These are phyloP conservation scores for Suhomyces maxii DNA, from an alignment of 1,139 yeast species.

Conservation along the genomic window DNA sequence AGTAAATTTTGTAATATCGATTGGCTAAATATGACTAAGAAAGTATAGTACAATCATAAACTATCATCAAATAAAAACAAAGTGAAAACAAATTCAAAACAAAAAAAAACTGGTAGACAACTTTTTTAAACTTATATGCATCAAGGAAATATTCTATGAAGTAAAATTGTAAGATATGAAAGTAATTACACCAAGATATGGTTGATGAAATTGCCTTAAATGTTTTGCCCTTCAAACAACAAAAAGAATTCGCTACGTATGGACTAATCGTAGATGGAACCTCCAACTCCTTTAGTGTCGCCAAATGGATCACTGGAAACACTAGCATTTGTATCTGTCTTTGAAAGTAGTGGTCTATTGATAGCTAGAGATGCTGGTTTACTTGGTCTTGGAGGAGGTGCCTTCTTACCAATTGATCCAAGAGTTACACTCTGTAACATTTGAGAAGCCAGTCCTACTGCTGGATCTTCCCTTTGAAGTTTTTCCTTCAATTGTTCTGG, in stretches of 20 bases:
- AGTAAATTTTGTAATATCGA: background rate
- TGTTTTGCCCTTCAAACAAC: too few relatives aligned
- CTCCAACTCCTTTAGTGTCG: slow-evolving; percentile 53
- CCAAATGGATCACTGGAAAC: slow-evolving; percentile 67
- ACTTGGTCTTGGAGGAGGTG: slow-evolving; percentile 39
- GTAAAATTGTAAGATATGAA: too few relatives aligned
- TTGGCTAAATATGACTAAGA: too few relatives aligned
- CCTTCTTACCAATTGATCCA: slow-evolving; percentile 15
- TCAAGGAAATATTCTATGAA: too few relatives aligned
- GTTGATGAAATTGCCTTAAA: too few relatives aligned
- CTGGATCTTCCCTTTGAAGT: slow-evolving; percentile 40
- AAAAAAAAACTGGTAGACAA: too few relatives aligned
- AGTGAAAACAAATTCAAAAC: too few relatives aligned
- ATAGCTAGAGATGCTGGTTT: slow-evolving; percentile 24
- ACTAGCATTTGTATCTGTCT: slow-evolving; percentile 27
- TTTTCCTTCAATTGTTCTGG: slow-evolving; percentile 21
- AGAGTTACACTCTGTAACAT: slow-evolving; percentile 12
- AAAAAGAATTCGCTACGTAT: background rate
- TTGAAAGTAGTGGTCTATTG: slow-evolving; percentile 15
- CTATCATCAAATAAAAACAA: too few relatives aligned
- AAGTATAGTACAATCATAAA: too few relatives aligned
- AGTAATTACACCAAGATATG: too few relatives aligned
- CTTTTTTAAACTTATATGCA: too few relatives aligned
- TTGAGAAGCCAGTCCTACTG: slow-evolving; percentile 15
- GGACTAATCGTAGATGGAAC: slow-evolving; percentile 20